Percentiles rank a stretch among this genome's conserved stretches.
phyloP scores from a whole-genome alignment of 2,329 filamentous ascomycete genomes.

The Rhinocladiella mackenziei region DNA sequence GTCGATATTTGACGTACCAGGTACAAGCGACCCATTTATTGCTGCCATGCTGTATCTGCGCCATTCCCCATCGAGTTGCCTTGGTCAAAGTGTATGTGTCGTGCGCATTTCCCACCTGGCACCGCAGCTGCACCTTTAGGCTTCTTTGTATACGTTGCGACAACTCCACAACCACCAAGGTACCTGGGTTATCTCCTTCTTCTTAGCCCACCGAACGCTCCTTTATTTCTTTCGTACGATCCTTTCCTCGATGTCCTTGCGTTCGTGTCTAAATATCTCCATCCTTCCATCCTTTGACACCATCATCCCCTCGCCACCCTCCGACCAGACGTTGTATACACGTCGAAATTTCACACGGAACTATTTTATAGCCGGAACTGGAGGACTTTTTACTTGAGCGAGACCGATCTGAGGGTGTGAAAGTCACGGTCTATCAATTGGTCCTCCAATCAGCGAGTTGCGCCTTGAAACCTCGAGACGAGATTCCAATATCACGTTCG shows the following conservation, averaged over 20 bases:
- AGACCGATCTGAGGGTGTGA: constrained; percentile 6
- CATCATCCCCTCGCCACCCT: constrained; percentile 18
- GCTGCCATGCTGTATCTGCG: constrained; percentile 17
- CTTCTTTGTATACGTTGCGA: constrained; percentile 24
- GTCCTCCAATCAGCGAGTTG: constrained; percentile 2
- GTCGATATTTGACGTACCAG: constrained; percentile 24
- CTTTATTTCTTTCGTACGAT: constrained; percentile 22
- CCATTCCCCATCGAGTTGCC: constrained; percentile 21
- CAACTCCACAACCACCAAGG: constrained; percentile 14
- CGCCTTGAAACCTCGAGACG: constrained; percentile 7
- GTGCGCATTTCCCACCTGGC: constrained; percentile 23
- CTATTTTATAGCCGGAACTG: constrained; percentile 5
- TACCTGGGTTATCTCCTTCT: constrained; percentile 22
- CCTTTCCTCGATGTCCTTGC: constrained; percentile 17
- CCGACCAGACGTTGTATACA: constrained; percentile 11
- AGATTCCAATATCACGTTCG: constrained; percentile 1
- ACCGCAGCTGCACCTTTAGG: constrained; percentile 23
- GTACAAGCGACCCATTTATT: constrained; percentile 18
- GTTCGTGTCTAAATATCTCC: constrained; percentile 15
- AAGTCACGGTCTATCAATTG: constrained; percentile 8
- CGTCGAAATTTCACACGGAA: constrained; percentile 7
- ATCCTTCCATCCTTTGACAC: constrained; percentile 13
- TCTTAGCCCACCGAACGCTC: constrained; percentile 20
- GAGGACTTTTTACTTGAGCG: not conserved
- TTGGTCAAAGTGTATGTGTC: constrained; percentile 20